These are phyloP conservation scores for Tanacetum coccineum DNA, from an alignment of 129 eudicot species.

Conservation along the genomic window DNA sequence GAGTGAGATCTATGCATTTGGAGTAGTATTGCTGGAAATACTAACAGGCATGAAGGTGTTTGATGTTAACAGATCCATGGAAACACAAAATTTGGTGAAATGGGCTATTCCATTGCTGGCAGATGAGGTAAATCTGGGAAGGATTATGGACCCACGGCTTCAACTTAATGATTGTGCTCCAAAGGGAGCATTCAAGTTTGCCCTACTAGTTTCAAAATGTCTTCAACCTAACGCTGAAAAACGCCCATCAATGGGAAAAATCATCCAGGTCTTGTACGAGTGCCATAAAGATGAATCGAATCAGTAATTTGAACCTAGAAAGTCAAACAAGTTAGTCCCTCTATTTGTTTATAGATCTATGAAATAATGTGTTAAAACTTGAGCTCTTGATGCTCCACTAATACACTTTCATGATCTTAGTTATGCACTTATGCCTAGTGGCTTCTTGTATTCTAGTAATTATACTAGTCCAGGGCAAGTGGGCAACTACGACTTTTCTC, in stretches of 20 bases:
- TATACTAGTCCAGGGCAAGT: too few species aligned
- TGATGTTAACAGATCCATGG: constrained; percentile 24
- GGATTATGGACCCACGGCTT: constrained; percentile 24
- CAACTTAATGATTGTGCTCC: constrained; percentile 1
- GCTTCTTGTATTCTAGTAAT: too few species aligned
- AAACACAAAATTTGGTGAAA: constrained; percentile 22
- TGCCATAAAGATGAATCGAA: background rate
- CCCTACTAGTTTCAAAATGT: constrained; percentile 21
- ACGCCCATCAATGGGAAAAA: constrained; percentile 26
- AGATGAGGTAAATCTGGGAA: constrained; percentile 16
- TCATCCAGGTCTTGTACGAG: constrained; percentile 12
- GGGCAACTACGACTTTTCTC: too few species aligned
- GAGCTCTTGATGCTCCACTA: too few species aligned
- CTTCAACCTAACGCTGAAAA: background rate
- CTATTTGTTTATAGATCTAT: too few species aligned
- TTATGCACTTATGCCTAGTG: too few species aligned
- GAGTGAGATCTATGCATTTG: constrained; percentile 39
- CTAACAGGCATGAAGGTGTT: constrained; percentile 33
- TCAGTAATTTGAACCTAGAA: background rate
- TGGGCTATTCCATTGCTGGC: constrained; percentile 26
- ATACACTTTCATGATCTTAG: too few species aligned
- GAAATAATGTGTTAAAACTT: too few species aligned
- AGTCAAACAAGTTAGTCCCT: background rate
- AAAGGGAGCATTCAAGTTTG: constrained; percentile 9
- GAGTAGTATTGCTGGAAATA: constrained; percentile 37